Evolutionary conservation across 2,329 filamentous ascomycete genomes (phyloP).

Genomic region (Graphilbum sp.): DNA sequence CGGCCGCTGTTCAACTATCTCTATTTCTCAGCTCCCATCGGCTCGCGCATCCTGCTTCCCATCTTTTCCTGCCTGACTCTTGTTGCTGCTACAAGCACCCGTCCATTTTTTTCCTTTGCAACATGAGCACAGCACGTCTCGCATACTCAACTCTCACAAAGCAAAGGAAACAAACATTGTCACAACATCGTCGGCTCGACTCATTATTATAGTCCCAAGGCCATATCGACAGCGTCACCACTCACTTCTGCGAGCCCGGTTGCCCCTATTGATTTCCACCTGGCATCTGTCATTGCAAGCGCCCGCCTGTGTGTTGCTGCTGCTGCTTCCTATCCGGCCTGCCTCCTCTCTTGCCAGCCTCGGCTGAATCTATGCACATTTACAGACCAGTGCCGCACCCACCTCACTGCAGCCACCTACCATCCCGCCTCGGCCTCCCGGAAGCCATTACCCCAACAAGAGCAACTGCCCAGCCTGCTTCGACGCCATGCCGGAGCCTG

Average conservation of each 20-base stretch:
- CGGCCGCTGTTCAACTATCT: not conserved
- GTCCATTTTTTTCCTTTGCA: not conserved
- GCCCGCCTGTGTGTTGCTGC: too few species aligned
- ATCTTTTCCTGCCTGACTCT: not conserved
- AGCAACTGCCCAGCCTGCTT: not conserved
- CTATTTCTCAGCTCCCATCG: not conserved
- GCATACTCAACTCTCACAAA: not conserved
- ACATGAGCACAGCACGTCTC: not conserved
- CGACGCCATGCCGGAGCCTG: conserved; percentile 17
- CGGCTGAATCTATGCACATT: too few species aligned
- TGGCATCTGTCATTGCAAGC: too few species aligned
- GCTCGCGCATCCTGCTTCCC: too few species aligned
- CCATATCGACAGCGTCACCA: too few species aligned
- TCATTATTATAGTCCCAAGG: not conserved
- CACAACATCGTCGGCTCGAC: not conserved
- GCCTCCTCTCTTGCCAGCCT: too few species aligned
- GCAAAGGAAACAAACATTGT: not conserved
- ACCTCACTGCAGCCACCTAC: not conserved
- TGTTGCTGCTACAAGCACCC: not conserved
- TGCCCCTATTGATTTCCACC: too few species aligned
- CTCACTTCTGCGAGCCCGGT: too few species aligned
- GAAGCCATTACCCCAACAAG: conserved; percentile 1
- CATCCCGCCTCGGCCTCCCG: not conserved
- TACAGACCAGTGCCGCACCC: too few species aligned
- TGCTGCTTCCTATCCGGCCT: too few species aligned